Conservation (phyloP, 2,329 filamentous ascomycete genomes). For the Dryadomyces quercivorus region DNA sequence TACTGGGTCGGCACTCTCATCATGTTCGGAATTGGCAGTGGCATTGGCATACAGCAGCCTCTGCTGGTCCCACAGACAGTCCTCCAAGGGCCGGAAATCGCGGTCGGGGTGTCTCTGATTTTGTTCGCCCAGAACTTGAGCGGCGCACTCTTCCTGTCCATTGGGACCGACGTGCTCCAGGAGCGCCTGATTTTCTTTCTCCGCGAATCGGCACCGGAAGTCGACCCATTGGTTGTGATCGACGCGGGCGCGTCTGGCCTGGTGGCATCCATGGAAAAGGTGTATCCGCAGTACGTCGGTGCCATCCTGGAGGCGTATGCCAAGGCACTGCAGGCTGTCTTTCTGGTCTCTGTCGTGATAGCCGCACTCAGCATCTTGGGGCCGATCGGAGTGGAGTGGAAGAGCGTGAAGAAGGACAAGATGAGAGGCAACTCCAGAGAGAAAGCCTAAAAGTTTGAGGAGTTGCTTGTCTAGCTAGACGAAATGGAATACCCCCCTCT, state of each 20-base stretch:
- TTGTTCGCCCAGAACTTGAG: constrained; percentile 16
- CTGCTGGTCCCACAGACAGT: constrained; percentile 17
- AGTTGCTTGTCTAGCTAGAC: too few species aligned
- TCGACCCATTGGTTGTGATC: not conserved
- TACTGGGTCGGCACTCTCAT: constrained; percentile 1
- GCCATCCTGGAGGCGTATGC: not conserved
- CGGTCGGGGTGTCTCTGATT: constrained; percentile 16
- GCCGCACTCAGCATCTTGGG: not conserved
- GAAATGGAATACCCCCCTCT: not conserved
- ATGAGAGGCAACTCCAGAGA: not conserved
- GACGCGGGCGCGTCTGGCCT: not conserved
- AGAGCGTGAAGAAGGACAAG: not conserved
- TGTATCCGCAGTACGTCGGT: not conserved
- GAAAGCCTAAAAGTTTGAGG: not conserved
- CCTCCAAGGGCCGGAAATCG: constrained; percentile 14
- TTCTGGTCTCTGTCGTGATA: not conserved
- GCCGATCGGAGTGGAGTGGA: not conserved
- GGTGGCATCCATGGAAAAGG: not conserved
- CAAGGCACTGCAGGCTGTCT: not conserved
- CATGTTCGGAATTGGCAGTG: not conserved
- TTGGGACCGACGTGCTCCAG: constrained; percentile 16
- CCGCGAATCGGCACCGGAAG: not conserved
- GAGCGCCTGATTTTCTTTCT: constrained; percentile 11
- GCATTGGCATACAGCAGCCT: constrained; percentile 16
- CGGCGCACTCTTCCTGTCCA: constrained; percentile 15